These are phyloP conservation scores for Coccomyxa sp. DNA, from an alignment of 139 green algal genomes.

Conservation along the genomic window DNA sequence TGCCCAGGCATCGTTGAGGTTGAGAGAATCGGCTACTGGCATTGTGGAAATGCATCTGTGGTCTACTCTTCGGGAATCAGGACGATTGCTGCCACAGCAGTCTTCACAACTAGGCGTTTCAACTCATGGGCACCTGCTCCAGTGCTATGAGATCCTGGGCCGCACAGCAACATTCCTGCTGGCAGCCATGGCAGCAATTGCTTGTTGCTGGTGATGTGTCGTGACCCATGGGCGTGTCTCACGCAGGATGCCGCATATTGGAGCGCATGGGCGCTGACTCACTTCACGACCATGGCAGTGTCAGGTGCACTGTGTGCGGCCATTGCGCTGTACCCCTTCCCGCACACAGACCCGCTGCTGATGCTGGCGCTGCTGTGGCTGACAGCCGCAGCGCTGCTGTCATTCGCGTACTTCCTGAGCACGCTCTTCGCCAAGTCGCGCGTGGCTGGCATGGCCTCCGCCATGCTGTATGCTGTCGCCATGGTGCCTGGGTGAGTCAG, in stretches of 20 bases:
- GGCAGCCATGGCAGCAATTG: too few relatives aligned
- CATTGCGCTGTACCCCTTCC: constrained; percentile 47
- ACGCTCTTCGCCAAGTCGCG: constrained; percentile 59
- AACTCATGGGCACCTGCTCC: too few relatives aligned
- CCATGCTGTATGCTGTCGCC: constrained; percentile 62
- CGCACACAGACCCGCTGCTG: constrained; percentile 30
- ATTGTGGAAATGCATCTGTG: too few relatives aligned
- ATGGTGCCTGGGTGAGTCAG: constrained; percentile 61
- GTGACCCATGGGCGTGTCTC: too few relatives aligned
- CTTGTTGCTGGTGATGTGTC: too few relatives aligned
- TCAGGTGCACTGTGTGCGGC: constrained; percentile 53
- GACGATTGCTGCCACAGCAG: too few relatives aligned
- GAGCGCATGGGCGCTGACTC: constrained; percentile 61
- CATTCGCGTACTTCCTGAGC: constrained; percentile 61
- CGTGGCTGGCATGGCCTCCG: constrained; percentile 52
- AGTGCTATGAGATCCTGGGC: too few relatives aligned
- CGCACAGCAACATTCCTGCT: too few relatives aligned
- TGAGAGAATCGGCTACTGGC: too few relatives aligned
- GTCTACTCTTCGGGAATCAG: too few relatives aligned
- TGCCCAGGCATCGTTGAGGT: too few relatives aligned
- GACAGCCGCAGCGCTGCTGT: constrained; percentile 52
- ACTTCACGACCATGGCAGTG: constrained; percentile 49
- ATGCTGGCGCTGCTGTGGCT: constrained; percentile 70
- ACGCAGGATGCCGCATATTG: constrained; percentile 61
- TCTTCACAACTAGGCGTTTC: too few relatives aligned